phyloP scores from a whole-genome alignment of 768 basidiomycete species.

The Lactifluus pinguis region DNA sequence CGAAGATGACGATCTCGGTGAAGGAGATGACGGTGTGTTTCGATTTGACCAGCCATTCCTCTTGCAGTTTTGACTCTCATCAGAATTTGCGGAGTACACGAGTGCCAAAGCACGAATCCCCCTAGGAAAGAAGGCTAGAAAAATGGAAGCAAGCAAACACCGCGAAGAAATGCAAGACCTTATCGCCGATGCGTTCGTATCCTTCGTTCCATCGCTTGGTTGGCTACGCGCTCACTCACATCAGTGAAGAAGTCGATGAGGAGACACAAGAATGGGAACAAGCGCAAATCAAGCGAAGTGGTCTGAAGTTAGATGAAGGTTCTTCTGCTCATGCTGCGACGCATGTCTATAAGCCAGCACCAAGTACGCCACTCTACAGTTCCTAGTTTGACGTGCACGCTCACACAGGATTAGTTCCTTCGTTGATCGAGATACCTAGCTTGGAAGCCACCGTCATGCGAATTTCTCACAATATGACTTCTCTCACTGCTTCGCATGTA shows the following conservation, averaged over 20 bases:
- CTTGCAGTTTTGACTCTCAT: background rate
- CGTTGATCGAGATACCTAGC: conserved; percentile 50
- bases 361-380: conserved; percentile 42
- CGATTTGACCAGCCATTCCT: background rate
- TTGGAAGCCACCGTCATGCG: conserved; percentile 53
- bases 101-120: conserved; percentile 83
- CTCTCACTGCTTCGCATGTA: conserved; percentile 60
- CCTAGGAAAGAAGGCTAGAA: conserved; percentile 72
- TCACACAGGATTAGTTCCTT: conserved; percentile 46
- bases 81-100: conserved; percentile 83
- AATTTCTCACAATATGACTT: conserved; percentile 49
- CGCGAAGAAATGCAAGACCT: conserved; percentile 68
- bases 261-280: conserved; percentile 81
- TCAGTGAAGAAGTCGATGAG: conserved; percentile 73
- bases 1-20: conserved; percentile 83
- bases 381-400: conserved; percentile 1
- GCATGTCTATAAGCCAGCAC: conserved; percentile 58
- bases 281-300: conserved; percentile 72
- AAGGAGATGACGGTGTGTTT: conserved; percentile 73
- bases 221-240: conserved; percentile 3
- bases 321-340: conserved; percentile 35
- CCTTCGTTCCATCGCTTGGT: background rate
- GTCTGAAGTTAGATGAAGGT: conserved; percentile 37
- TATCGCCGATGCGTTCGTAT: conserved; percentile 70
- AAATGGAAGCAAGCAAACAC: conserved; percentile 56